Evolutionary conservation across 371 early-diverging fungal genomes (phyloP).

Genomic region (Rhizopus delemar): DNA sequence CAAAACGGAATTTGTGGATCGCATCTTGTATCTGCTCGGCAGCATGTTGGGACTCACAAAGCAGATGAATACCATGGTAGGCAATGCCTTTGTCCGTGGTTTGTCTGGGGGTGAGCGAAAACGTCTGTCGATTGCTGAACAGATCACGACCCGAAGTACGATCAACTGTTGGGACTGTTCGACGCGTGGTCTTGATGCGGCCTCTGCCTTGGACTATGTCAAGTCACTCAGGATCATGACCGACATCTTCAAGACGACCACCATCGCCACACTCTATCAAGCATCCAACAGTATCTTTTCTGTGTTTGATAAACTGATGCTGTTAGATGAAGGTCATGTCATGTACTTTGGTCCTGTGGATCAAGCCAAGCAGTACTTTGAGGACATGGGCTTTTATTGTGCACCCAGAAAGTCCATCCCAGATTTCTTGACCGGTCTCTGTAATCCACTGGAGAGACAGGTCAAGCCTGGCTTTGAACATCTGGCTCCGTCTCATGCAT

Average conservation of each 20-base stretch:
- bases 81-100: slow-evolving; percentile 79
- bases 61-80: slow-evolving; percentile 77
- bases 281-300: slow-evolving; percentile 74
- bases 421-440: slow-evolving; percentile 75
- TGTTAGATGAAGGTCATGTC: slow-evolving; percentile 72
- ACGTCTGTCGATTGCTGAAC: slow-evolving; percentile 82
- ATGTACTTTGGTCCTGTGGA: slow-evolving; percentile 74
- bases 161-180: slow-evolving; percentile 85
- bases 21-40: slow-evolving; percentile 55
- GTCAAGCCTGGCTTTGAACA: slow-evolving; percentile 56
- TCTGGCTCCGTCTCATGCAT: slow-evolving; percentile 42
- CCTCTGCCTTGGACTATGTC: slow-evolving; percentile 79
- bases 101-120: slow-evolving; percentile 86
- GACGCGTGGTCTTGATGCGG: slow-evolving; percentile 87
- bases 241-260: slow-evolving; percentile 62
- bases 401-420: slow-evolving; percentile 74
- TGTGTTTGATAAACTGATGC: slow-evolving; percentile 72
- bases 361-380: slow-evolving; percentile 66
- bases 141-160: slow-evolving; percentile 74
- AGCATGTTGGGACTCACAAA: slow-evolving; percentile 71
- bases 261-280: slow-evolving; percentile 67
- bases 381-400: slow-evolving; percentile 64
- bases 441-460: slow-evolving; percentile 62
- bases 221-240: slow-evolving; percentile 69
- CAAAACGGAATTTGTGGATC: slow-evolving; percentile 42